These are phyloP conservation scores for Globisporangium recalcitrans DNA, from an alignment of 352 stramenopile genomes.

Conservation along the genomic window DNA sequence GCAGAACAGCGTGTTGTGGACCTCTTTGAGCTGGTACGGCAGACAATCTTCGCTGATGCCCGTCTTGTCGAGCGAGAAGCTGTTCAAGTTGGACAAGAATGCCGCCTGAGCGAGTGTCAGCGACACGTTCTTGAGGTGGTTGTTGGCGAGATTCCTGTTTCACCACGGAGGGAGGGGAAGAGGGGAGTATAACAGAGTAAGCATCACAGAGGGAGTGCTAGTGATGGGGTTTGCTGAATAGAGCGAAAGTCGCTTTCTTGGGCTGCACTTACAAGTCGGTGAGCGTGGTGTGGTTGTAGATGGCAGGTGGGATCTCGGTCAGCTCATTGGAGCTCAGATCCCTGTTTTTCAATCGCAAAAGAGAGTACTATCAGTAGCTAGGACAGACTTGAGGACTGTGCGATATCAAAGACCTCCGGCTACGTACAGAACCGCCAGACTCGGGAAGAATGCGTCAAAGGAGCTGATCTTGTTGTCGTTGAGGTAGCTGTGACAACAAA, in stretches of 20 bases:
- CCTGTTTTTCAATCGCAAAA: too few species aligned
- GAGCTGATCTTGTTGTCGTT: not conserved
- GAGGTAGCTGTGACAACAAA: too few species aligned
- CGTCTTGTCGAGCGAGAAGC: not conserved
- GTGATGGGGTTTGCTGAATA: too few species aligned
- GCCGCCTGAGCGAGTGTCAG: constrained; percentile 11
- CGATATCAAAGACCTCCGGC: too few species aligned
- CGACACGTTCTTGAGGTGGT: not conserved
- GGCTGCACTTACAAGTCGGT: constrained; percentile 1
- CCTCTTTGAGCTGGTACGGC: not conserved
- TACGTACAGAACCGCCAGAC: not conserved
- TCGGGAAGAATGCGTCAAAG: not conserved
- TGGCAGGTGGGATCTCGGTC: constrained; percentile 1
- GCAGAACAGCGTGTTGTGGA: constrained; percentile 9
- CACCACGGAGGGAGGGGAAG: not conserved
- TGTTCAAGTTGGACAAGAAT: constrained; percentile 6
- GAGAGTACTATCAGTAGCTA: too few species aligned
- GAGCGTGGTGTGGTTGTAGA: constrained; percentile 6
- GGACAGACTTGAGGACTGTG: too few species aligned
- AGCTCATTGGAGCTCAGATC: constrained; percentile 1
- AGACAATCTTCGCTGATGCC: not conserved
- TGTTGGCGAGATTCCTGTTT: constrained; percentile 1
- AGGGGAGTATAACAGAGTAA: too few species aligned
- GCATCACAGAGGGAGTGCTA: not conserved
- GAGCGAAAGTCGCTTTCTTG: too few species aligned